Conservation (phyloP, 306 rosid species). For the Luffa aegyptiaca region DNA sequence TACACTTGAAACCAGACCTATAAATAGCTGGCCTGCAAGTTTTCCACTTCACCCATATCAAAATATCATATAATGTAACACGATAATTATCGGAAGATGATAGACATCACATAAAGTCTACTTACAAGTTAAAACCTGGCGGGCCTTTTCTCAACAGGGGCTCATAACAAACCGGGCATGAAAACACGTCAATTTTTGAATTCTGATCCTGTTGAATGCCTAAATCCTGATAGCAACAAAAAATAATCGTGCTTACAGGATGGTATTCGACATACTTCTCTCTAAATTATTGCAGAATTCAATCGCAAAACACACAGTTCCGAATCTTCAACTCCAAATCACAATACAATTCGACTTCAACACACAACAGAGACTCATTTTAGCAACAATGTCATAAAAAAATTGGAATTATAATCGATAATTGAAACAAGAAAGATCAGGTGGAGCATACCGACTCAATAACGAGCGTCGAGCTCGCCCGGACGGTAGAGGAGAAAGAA, state of each 20-base stretch:
- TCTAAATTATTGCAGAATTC: not conserved
- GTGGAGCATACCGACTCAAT: conserved; percentile 28
- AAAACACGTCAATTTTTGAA: conserved; percentile 35
- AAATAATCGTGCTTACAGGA: not conserved
- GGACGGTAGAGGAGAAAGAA: conserved; percentile 14
- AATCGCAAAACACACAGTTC: not conserved
- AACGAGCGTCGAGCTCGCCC: conserved; percentile 34
- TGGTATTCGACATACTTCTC: not conserved
- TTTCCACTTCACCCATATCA: conserved; percentile 9
- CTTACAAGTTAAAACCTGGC: conserved; percentile 76
- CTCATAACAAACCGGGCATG: conserved; percentile 86
- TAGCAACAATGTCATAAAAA: not conserved
- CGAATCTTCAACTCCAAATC: not conserved
- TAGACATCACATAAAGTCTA: not conserved
- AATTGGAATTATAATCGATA: not conserved
- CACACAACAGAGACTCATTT: not conserved
- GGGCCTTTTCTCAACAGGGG: conserved; percentile 86
- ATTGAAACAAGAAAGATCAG: not conserved
- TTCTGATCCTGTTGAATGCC: conserved; percentile 28
- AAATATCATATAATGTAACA: not conserved
- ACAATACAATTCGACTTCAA: not conserved
- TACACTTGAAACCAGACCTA: conserved; percentile 84
- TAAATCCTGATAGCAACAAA: conserved; percentile 25
- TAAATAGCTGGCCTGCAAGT: conserved; percentile 67
- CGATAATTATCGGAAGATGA: not conserved